Conservation (phyloP, 257 asterid species). For the Solanum rostratum region DNA sequence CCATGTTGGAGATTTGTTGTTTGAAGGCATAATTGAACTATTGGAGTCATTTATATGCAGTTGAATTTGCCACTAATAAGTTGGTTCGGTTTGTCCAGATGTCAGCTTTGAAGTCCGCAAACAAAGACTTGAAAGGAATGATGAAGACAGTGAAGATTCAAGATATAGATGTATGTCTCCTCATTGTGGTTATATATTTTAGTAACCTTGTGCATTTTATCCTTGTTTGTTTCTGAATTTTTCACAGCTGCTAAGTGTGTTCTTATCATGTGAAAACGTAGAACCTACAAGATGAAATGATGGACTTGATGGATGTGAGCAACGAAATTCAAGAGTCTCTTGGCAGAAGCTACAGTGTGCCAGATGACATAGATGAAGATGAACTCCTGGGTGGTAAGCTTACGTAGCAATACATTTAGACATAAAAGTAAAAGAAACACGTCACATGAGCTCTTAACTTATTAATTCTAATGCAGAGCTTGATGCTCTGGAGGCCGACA, state of each 20-base stretch:
- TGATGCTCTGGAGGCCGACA: constrained; percentile 97
- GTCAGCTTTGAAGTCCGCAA: constrained; percentile 93
- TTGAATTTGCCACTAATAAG: background rate
- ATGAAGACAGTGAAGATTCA: constrained; percentile 99
- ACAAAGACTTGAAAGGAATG: constrained; percentile 96
- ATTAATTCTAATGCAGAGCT: constrained; percentile 47
- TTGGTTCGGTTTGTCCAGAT: constrained; percentile 38
- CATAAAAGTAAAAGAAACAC: background rate
- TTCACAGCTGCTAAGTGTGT: background rate
- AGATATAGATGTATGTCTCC: constrained; percentile 76
- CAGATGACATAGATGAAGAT: constrained; percentile 95
- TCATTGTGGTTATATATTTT: background rate
- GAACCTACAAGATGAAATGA: constrained; percentile 97
- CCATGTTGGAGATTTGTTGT: constrained; percentile 15
- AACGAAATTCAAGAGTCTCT: constrained; percentile 94
- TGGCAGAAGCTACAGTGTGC: constrained; percentile 90
- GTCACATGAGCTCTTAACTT: background rate
- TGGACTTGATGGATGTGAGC: constrained; percentile 99
- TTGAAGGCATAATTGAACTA: constrained; percentile 6
- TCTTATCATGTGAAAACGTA: constrained; percentile 1
- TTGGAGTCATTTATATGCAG: constrained; percentile 1
- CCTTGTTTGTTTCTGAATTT: background rate
- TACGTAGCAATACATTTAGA: background rate
- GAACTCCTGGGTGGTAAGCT: constrained; percentile 92
- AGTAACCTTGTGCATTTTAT: background rate